A percentile compares a stretch with the other conserved stretches of the same genome.
Conservation (phyloP, 2,329 filamentous ascomycete genomes). For the Cryphonectria carpinicola region DNA sequence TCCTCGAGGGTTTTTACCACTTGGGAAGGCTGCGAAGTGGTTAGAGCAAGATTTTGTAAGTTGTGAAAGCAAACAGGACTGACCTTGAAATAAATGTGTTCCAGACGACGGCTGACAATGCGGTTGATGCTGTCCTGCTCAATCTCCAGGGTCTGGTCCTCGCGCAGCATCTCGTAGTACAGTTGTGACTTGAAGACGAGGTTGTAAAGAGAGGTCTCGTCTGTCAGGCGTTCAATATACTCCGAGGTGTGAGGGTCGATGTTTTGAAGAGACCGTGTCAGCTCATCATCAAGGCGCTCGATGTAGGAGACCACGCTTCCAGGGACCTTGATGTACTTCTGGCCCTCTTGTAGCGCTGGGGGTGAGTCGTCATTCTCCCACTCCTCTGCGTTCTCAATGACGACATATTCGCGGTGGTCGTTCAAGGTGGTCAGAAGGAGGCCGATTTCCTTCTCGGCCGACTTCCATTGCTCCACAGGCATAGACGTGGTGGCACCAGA, state of each 20-base stretch:
- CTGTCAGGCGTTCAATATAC: constrained; percentile 92
- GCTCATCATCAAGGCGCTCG: constrained; percentile 94
- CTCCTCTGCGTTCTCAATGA: constrained; percentile 91
- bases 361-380: constrained; percentile 99
- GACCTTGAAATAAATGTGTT: constrained; percentile 98
- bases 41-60: constrained; percentile 29
- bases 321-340: constrained; percentile 86
- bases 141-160: constrained; percentile 70
- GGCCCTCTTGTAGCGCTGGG: constrained; percentile 71
- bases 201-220: constrained; percentile 89
- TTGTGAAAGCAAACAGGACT: constrained; percentile 33
- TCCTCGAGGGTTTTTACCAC: constrained; percentile 94
- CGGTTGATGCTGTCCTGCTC: constrained; percentile 90
- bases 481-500: constrained; percentile 79
- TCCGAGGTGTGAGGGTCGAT: constrained; percentile 99
- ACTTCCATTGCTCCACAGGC: constrained; percentile 96
- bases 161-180: constrained; percentile 82
- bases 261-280: constrained; percentile 93
- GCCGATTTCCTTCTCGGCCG: constrained; percentile 84
- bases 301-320: constrained; percentile 94
- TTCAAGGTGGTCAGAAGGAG: constrained; percentile 80
- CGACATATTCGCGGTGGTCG: constrained; percentile 76
- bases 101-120: constrained; percentile 88
- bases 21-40: constrained; percentile 68
- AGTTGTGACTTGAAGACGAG: constrained; percentile 86